Conservation (phyloP, 2,329 filamentous ascomycete genomes). For the Sporothrix humicola region DNA sequence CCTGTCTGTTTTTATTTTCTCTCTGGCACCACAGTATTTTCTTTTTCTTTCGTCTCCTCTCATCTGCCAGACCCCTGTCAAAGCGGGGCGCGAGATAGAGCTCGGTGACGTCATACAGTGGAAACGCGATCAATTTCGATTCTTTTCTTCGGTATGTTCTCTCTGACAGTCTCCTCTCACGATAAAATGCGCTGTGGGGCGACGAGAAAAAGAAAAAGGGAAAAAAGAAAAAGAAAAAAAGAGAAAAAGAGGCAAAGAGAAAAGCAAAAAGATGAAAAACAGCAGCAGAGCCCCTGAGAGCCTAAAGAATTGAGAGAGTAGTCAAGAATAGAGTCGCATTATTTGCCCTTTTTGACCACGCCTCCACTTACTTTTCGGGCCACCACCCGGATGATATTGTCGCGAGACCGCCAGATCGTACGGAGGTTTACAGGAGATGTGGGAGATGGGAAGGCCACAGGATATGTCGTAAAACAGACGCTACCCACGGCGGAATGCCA, state of each 20-base stretch:
- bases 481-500: slow-evolving; percentile 10
- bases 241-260: not conserved
- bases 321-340: not conserved
- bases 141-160: not conserved
- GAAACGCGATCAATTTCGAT: not conserved
- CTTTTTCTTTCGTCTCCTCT: slow-evolving; percentile 5
- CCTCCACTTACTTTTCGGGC: slow-evolving; percentile 19
- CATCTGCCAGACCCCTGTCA: slow-evolving; percentile 29
- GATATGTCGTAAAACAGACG: not conserved
- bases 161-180: not conserved
- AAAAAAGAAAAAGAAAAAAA: not conserved
- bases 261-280: not conserved
- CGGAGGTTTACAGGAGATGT: not conserved
- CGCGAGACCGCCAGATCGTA: not conserved
- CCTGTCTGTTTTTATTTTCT: not conserved
- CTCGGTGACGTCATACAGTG: slow-evolving; percentile 31
- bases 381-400: not conserved
- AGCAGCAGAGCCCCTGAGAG: no score
- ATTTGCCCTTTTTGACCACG: slow-evolving; percentile 14
- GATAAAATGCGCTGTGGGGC: not conserved
- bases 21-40: not conserved
- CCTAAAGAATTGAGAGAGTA: no score
- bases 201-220: not conserved
- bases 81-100: slow-evolving; percentile 6
- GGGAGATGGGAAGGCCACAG: not conserved